Base-by-base conservation (phyloP, 75 land plant genomes). In the Ceratopteris richardii region DNA sequence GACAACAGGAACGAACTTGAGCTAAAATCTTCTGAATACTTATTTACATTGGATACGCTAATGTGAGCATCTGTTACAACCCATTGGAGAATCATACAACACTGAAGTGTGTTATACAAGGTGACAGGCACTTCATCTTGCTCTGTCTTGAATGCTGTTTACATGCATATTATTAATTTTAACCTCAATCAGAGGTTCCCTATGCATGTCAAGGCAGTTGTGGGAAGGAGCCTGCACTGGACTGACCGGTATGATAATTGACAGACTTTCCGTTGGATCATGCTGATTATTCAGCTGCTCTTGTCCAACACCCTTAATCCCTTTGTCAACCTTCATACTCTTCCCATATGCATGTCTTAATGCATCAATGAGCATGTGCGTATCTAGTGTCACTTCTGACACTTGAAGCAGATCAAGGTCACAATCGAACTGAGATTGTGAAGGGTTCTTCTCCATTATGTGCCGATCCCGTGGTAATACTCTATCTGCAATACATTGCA, bases 291-390 rank as follows among this genome's bases (percentile, higher is more conserved):
- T 44, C 22, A 2, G 25, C 21, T 21, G 26, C 33, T 22, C 30
- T 33, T 33, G 37, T 3, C 37, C 37, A 4, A 33, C 7, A 9
- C 37, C 9, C 37, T 33, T 33, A 33, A 4, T 33, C 9, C 37
- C 37, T 56, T 40, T 57, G 17, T 50, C 57, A 1, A 3, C 21
- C 18, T 51, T 46, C 13, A 58, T 0, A 18, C 17, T 28, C 16
- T 17, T 51, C 2, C 55, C 50, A 46, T 63, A 63, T 5, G 65
- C 65, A 19, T 28, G 4, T 47, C 48, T 58, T 29, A 63, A 31
- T n/a, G 65, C 65, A 18, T 48, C 65, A 23, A 63, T 29, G 36
- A 63, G 54, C 28, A 63, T 17, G 14, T 63, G 12, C 16, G 65
- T 50, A 20, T 51, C 58, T 18, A 63, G 17, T 10, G 50, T 47